Base-by-base conservation (phyloP, 2,329 filamentous ascomycete genomes). In the Ophiostoma quercus region DNA sequence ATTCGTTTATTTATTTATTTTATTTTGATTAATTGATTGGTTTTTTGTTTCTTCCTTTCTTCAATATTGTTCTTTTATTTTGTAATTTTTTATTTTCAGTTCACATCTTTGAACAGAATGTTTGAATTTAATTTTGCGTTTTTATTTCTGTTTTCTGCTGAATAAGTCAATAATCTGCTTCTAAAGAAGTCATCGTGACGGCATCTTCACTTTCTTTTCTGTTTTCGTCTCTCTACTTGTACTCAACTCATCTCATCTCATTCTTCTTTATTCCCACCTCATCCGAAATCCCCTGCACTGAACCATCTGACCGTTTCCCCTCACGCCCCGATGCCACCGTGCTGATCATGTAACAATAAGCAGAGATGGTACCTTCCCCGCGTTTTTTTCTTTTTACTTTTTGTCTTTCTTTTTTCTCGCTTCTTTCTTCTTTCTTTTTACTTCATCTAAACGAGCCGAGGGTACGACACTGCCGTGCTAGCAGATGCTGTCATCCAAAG, bases 301-400 rank as follows among this genome's bases (percentile, higher is more conserved):
- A 57, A 22, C 51, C 51, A 25, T 25, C 67, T 62, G n/a, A 39
- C 51, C 34, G 19, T 12, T 32, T 11, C 51, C 51, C 34, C 37
- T 22, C 57, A 22, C 14, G 5, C 11, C 22, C 29, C 34, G 25
- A 29, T 54, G 12, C 34, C 39, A 47, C 29, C 60, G 32, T 6
- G n/a, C 34, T 68, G 34, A 57, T 57, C 51, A 57, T 57, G 51
- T 57, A 57, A 57, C 51, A 25, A 57, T 25, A 57, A 22, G n/a
- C 25, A 25, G 25, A 25, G 22, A 57, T 57, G 51, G 22, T 25
- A 57, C 51, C 51, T 57, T 57, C 51, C 51, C 51, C 51, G 51
- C 51, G 51, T 25, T 29, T 12, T 57, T 9, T 25, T 57, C 22
- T 22, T 12, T 57, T 25, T 2, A 4, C 12, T 25, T 54, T 5